Base-by-base conservation (phyloP, 2,329 filamentous ascomycete species). In the Aureobasidium namibiae region DNA sequence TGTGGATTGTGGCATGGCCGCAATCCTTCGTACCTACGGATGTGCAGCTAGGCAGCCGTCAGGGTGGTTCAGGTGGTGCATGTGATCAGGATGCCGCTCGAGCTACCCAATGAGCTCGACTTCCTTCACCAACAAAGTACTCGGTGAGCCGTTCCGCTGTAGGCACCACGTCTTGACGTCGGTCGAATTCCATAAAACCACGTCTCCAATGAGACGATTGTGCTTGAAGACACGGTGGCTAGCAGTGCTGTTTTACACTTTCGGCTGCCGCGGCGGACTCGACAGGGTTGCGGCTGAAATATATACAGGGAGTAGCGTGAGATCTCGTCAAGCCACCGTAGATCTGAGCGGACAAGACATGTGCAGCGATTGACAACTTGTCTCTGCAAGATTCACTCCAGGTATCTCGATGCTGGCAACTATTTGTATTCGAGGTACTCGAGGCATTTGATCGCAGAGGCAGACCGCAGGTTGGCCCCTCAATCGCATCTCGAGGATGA, bases 1-100 rank as follows among this genome's bases (percentile, higher is more conserved):
- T 49, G 46, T 36, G 31, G 46, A 24, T 36, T 49, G 46, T 49
- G 29, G 21, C 9, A 52, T 39, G 21, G 33, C 7, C 14, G 26
- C 50, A 42, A 54, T 54, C 50, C 50, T 54, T 54, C 50, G 23
- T 42, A 54, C 50, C 34, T 42, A 10, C 41, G 29, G 36, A n/a
- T 42, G 50, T 54, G 26, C 50, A 54, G 50, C 50, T 54, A 54
- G 50, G 50, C 50, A 54, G 50, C 50, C 49, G 49, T 53, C 50
- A 46, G 34, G 36, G 50, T 54, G 38, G 36, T 10, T 33, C 50
- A 54, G 36, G 50, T 54, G 24, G 36, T 10, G 48, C 50, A 54
- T 54, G 50, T 54, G 50, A 54, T 42, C 50, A 29, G 21, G 14
- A 11, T 54, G 33, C 50, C 24, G 36, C 26, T 24, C 24, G 29